These are phyloP conservation scores for Halenospora varia DNA, from an alignment of 495 filamentous ascomycete genomes.

Conservation along the genomic window DNA sequence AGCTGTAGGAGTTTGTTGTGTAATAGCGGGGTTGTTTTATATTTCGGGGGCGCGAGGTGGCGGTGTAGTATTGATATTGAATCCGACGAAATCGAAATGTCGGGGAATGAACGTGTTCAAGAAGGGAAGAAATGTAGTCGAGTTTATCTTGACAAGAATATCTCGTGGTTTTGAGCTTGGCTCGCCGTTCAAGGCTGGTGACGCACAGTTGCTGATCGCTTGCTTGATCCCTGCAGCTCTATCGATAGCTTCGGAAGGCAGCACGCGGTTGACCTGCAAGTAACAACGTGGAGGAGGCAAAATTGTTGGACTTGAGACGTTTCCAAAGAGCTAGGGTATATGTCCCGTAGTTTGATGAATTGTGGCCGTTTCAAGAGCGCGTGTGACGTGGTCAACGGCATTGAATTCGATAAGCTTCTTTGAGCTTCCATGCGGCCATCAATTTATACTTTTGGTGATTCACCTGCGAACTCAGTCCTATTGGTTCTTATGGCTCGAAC, in stretches of 20 bases:
- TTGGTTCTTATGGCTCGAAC: too few species aligned
- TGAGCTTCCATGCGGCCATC: neutral
- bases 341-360: neutral
- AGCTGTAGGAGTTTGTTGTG: neutral
- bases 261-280: neutral
- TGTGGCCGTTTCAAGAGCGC: neutral
- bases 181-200: neutral
- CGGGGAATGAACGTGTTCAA: neutral
- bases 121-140: neutral
- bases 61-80: neutral
- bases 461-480: too few species aligned
- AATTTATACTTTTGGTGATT: neutral
- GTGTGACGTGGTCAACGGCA: neutral
- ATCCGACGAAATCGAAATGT: neutral
- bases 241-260: neutral
- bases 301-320: neutral
- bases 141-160: neutral
- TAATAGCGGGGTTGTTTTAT: neutral
- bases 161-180: neutral
- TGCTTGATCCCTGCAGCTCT: neutral
- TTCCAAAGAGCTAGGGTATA: neutral
- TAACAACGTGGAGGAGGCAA: neutral
- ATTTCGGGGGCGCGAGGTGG: too few species aligned
- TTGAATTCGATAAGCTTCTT: neutral
- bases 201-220: neutral